These are phyloP conservation scores for Pogostemon cablin DNA, from an alignment of 257 asterid species.

Conservation along the genomic window DNA sequence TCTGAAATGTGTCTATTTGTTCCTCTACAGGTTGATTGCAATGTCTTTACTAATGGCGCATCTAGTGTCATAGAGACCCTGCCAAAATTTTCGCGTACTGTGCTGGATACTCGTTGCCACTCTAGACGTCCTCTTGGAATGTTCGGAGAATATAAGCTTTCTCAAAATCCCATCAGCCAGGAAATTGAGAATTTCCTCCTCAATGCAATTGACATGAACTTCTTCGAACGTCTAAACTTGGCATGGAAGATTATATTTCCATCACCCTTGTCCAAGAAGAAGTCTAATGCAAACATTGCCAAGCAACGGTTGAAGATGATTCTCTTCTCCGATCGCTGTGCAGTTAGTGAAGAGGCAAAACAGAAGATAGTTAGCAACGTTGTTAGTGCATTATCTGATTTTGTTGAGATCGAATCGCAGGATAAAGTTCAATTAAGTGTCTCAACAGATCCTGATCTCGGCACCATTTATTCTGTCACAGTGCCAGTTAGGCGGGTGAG, in stretches of 20 bases:
- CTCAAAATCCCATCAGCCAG: constrained; percentile 58
- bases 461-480: constrained; percentile 84
- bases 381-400: constrained; percentile 75
- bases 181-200: constrained; percentile 79
- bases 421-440: constrained; percentile 90
- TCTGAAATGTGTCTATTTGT: constrained; percentile 21
- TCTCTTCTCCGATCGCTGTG: constrained; percentile 92
- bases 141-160: constrained; percentile 55
- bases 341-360: constrained; percentile 93
- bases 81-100: constrained; percentile 49
- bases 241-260: constrained; percentile 98
- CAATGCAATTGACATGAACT: constrained; percentile 69
- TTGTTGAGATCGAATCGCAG: constrained; percentile 93
- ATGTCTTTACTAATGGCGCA: constrained; percentile 51
- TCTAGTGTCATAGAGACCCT: constrained; percentile 41
- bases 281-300: constrained; percentile 87
- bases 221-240: constrained; percentile 77
- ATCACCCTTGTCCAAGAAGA: constrained; percentile 57
- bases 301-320: constrained; percentile 92
- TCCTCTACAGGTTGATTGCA: constrained; percentile 64
- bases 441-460: constrained; percentile 83
- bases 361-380: constrained; percentile 85
- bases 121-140: constrained; percentile 59
- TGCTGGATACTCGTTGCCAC: constrained; percentile 55
- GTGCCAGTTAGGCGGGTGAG: constrained; percentile 79